Base-by-base conservation (phyloP, 129 eudicot genomes). In the Saposhnikovia divaricata region DNA sequence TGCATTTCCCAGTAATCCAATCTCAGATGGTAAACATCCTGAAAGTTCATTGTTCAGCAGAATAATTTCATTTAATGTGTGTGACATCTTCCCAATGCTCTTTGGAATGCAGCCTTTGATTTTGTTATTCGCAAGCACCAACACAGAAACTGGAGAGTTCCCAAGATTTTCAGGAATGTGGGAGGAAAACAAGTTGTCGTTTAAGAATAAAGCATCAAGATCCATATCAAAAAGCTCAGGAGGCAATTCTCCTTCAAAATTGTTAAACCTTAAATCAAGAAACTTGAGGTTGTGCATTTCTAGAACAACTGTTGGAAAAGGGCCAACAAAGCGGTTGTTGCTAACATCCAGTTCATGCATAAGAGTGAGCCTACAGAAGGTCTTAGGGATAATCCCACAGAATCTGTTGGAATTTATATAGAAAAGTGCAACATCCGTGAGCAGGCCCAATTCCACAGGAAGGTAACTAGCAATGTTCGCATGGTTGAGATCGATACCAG, bases 371-470 rank as follows among this genome's bases (percentile, higher is more conserved):
- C 72, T 86, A 10, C 80, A 78, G n/a, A 91, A 75, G 44, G 83
- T 86, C 19, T 77, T 31, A 0, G 98, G 98, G 61, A 94, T 71
- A 15, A 69, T 42, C 9, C 98, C 98, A 37, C 93, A 91, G 63
- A 94, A 94, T 6, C 97, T 79, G 25, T 94, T 94, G 0, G 98
- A 88, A 69, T 90, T 94, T 18, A 94, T 72, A 74, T 94, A 93
- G 77, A 94, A 83, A 3, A 91, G 27, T 47, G 92, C 82, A 46
- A 87, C 84, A 48, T 94, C 98, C 2, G 88, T 80, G 59, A 94
- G 78, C 5, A 90, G 63, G 4, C 93, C 96, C 4, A 94, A 76
- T 45, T 91, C 89, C 3, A 76, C 78, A 0, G 88, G 90, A 59
- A 94, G 91, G 79, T 86, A 57, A 39, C 98, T 97, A 1, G 97